Conservation (phyloP, 768 basidiomycete genomes). For the Gloeopeniophorella convolvens region DNA sequence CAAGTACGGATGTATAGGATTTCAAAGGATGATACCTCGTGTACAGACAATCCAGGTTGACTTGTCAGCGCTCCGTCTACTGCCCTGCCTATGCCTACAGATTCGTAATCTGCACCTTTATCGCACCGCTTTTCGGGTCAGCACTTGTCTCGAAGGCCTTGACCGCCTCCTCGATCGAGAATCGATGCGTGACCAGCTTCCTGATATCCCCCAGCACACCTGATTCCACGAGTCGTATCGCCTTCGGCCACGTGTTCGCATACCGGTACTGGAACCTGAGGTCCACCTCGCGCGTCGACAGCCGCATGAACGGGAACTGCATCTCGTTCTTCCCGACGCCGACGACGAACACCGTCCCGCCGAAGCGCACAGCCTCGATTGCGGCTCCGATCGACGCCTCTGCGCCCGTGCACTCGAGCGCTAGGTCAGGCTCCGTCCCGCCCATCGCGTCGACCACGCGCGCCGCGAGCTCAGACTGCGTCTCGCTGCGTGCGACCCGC, state of each 20-base stretch:
- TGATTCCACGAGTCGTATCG: slow-evolving; percentile 69
- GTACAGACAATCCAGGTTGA: too few species aligned
- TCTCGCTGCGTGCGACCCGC: slow-evolving; percentile 41
- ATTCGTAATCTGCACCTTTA: slow-evolving; percentile 54
- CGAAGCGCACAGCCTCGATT: slow-evolving; percentile 42
- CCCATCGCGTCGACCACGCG: slow-evolving; percentile 48
- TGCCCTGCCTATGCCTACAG: neutral
- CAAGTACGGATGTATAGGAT: too few species aligned
- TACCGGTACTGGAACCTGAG: slow-evolving; percentile 65
- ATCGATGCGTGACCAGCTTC: slow-evolving; percentile 75
- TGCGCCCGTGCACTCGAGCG: slow-evolving; percentile 60
- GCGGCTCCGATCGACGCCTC: slow-evolving; percentile 58
- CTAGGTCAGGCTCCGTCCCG: slow-evolving; percentile 39
- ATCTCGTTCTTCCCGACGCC: slow-evolving; percentile 59
- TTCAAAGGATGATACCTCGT: too few species aligned
- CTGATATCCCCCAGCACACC: slow-evolving; percentile 65
- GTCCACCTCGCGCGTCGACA: slow-evolving; percentile 65
- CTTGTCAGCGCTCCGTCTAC: too few species aligned
- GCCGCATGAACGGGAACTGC: slow-evolving; percentile 68
- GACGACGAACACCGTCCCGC: slow-evolving; percentile 64
- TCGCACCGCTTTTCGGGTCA: slow-evolving; percentile 58
- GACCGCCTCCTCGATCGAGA: slow-evolving; percentile 63
- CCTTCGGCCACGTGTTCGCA: slow-evolving; percentile 75
- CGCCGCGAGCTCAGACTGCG: slow-evolving; percentile 44
- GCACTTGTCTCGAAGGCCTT: slow-evolving; percentile 76